Evolutionary conservation across 2,329 filamentous ascomycete species (phyloP).

Genomic region (Colletotrichum sp.): DNA sequence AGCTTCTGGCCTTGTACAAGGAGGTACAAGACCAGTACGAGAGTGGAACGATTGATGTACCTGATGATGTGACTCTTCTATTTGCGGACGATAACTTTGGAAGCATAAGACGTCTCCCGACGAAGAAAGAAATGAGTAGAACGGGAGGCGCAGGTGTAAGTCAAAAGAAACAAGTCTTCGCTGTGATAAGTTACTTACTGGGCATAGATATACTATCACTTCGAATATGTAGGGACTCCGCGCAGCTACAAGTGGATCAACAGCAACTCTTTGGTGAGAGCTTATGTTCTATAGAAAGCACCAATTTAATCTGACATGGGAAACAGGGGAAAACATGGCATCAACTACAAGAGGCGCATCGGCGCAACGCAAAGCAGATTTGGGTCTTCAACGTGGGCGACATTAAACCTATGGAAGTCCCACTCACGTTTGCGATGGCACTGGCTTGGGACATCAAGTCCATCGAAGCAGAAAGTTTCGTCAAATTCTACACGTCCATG

Average conservation of each 20-base stretch:
- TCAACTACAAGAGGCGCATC: constrained; percentile 62
- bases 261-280: constrained; percentile 57
- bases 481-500: neutral
- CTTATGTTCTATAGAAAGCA: neutral
- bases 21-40: constrained; percentile 70
- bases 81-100: constrained; percentile 70
- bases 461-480: constrained; percentile 47
- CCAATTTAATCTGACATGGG: neutral
- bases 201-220: constrained; percentile 53
- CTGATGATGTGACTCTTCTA: constrained; percentile 66
- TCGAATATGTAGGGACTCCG: constrained; percentile 67
- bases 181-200: constrained; percentile 17
- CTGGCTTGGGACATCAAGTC: constrained; percentile 60
- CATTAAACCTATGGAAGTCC: constrained; percentile 62
- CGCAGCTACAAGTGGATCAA: constrained; percentile 68
- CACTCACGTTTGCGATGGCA: constrained; percentile 60
- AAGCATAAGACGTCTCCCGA: constrained; percentile 62
- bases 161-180: neutral
- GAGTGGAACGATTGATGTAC: constrained; percentile 56
- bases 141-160: constrained; percentile 61
- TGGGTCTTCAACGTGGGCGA: constrained; percentile 71
- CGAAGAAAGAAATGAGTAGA: constrained; percentile 54
- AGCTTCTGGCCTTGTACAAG: constrained; percentile 70
- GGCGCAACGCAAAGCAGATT: constrained; percentile 51
- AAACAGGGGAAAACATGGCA: constrained; percentile 44